These are phyloP conservation scores for Macrocystidia cucumis DNA, from an alignment of 1,284 basidiomycete genomes.

Conservation along the genomic window DNA sequence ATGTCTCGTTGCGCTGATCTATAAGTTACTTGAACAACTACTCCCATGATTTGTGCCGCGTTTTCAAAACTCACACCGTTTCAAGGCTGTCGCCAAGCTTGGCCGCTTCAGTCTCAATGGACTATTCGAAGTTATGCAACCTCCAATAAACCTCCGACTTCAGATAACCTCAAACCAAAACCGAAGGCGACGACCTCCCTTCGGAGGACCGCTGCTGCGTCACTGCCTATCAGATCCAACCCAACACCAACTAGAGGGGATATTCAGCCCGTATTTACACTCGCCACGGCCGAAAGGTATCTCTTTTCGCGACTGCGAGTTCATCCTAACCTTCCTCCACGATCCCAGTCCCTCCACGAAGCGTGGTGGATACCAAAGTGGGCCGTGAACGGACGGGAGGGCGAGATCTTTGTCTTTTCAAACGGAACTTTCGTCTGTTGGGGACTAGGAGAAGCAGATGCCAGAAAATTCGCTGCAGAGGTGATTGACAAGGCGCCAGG, in stretches of 20 bases:
- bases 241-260: constrained; percentile 71
- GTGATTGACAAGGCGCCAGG: constrained; percentile 48
- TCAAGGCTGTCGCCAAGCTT: too few species aligned
- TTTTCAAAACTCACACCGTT: too few species aligned
- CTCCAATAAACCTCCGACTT: not conserved
- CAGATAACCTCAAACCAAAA: constrained; percentile 42
- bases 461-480: constrained; percentile 56
- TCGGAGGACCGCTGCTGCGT: constrained; percentile 68
- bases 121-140: not conserved
- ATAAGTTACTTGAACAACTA: too few species aligned
- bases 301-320: constrained; percentile 47
- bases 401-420: constrained; percentile 84
- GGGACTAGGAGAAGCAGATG: constrained; percentile 81
- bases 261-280: constrained; percentile 67
- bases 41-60: too few species aligned
- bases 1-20: too few species aligned
- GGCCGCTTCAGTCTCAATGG: too few species aligned
- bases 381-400: constrained; percentile 52
- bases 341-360: constrained; percentile 57
- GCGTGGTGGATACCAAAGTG: constrained; percentile 75
- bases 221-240: constrained; percentile 69
- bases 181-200: constrained; percentile 73
- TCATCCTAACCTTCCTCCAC: constrained; percentile 39
- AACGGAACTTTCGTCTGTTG: constrained; percentile 86
- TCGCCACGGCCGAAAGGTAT: constrained; percentile 74